Evolutionary conservation across 352 stramenopile genomes (phyloP).

Genomic region (Phytophthora multivora): DNA sequence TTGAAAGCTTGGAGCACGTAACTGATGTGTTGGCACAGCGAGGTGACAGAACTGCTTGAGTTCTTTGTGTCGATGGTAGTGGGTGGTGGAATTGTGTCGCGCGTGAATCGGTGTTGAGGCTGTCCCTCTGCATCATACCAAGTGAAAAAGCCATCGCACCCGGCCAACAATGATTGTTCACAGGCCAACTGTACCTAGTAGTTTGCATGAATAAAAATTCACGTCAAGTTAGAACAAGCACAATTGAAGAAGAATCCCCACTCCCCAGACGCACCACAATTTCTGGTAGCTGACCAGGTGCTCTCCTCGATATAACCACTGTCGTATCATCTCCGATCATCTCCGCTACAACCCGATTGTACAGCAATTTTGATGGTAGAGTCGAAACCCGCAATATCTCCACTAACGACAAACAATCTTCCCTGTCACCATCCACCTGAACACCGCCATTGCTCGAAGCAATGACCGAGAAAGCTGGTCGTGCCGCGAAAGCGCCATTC

Average conservation of each 20-base stretch:
- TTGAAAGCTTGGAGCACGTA: constrained; percentile 39
- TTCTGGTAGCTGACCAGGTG: constrained; percentile 11
- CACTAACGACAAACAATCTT: constrained; percentile 28
- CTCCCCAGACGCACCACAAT: constrained; percentile 29
- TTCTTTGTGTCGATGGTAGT: constrained; percentile 22
- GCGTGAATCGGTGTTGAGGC: constrained; percentile 59
- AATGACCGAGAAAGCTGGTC: constrained; percentile 55
- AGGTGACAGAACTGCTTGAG: constrained; percentile 12
- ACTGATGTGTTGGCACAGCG: constrained; percentile 40
- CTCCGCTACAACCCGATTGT: constrained; percentile 47
- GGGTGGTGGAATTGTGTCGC: constrained; percentile 58
- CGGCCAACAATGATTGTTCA: constrained; percentile 25
- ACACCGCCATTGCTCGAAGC: constrained; percentile 15
- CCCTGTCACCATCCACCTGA: not conserved
- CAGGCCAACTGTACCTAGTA: constrained; percentile 23
- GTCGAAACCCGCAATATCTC: constrained; percentile 52
- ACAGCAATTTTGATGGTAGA: constrained; percentile 44
- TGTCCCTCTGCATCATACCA: constrained; percentile 40
- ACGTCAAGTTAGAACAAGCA: not conserved
- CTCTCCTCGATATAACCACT: constrained; percentile 38
- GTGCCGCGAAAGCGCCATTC: constrained; percentile 50
- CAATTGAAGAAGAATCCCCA: not conserved
- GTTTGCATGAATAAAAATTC: not conserved
- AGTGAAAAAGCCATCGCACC: constrained; percentile 51
- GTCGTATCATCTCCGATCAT: constrained; percentile 32